Conservation (phyloP, 805 yeast genomes). For the Limtongia smithiae region DNA sequence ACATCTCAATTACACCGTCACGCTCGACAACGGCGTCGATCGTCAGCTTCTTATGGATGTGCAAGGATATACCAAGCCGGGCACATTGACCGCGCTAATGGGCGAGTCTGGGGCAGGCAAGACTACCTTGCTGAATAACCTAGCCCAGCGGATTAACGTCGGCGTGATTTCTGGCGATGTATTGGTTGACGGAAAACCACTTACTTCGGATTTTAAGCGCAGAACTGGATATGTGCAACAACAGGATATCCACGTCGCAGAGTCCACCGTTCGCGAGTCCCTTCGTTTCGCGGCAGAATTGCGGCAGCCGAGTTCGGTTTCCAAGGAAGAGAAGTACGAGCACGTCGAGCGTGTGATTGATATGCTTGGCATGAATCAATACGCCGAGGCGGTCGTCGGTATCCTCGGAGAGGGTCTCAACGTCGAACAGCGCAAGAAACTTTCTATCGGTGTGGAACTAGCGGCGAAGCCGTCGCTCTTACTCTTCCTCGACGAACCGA, state of each 20-base stretch:
- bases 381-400: slow-evolving; percentile 79
- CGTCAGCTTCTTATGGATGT: slow-evolving; percentile 46
- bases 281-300: slow-evolving; percentile 65
- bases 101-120: slow-evolving; percentile 89
- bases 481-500: slow-evolving; percentile 64
- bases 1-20: slow-evolving; percentile 55
- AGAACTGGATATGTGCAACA: slow-evolving; percentile 80
- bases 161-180: slow-evolving; percentile 72
- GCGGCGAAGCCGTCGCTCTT: slow-evolving; percentile 65
- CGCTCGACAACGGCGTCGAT: slow-evolving; percentile 39
- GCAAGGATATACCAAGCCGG: slow-evolving; percentile 75
- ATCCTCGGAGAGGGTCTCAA: slow-evolving; percentile 67
- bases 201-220: slow-evolving; percentile 66
- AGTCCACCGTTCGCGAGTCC: slow-evolving; percentile 74
- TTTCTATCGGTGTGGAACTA: slow-evolving; percentile 68
- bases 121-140: slow-evolving; percentile 68
- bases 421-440: slow-evolving; percentile 64
- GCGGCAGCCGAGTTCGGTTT: slow-evolving; percentile 59
- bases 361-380: slow-evolving; percentile 62
- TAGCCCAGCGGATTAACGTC: slow-evolving; percentile 65
- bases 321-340: slow-evolving; percentile 55
- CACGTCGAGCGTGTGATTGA: slow-evolving; percentile 68
- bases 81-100: slow-evolving; percentile 77
- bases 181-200: slow-evolving; percentile 64
- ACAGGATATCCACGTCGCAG: slow-evolving; percentile 69